Percentiles rank a stretch among this genome's conserved stretches.
Evolutionary conservation across 768 basidiomycete genomes (phyloP).

Genomic region (Lyophyllum atratum): DNA sequence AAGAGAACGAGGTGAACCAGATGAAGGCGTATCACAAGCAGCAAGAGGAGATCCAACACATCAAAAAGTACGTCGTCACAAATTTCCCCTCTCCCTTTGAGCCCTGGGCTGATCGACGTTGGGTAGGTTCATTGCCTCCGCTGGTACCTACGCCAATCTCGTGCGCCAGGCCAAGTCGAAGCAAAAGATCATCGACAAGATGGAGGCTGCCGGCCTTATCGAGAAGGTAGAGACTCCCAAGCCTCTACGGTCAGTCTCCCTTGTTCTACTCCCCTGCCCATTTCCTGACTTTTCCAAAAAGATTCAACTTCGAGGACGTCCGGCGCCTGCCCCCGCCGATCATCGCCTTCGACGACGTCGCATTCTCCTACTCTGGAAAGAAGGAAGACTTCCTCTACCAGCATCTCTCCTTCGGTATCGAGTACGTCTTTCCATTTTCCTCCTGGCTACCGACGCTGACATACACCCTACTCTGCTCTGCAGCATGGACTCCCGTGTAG

Average conservation of each 20-base stretch:
- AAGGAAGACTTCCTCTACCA: conserved; percentile 87
- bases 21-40: conserved; percentile 99
- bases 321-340: conserved; percentile 94
- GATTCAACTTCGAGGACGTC: conserved; percentile 96
- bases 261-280: neutral
- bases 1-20: conserved; percentile 98
- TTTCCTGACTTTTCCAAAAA: conserved; percentile 9
- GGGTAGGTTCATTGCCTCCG: conserved; percentile 93
- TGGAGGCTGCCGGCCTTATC: conserved; percentile 98
- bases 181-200: conserved; percentile 99
- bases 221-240: conserved; percentile 83
- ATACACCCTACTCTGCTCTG: neutral
- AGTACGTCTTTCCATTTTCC: conserved; percentile 46
- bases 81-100: neutral
- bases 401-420: conserved; percentile 94
- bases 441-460: neutral
- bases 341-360: conserved; percentile 93
- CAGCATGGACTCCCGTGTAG: conserved; percentile 94
- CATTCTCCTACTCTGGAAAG: conserved; percentile 94
- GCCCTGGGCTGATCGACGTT: conserved; percentile 1
- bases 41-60: conserved; percentile 97
- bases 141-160: conserved; percentile 98
- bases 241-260: conserved; percentile 50
- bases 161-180: conserved; percentile 99
- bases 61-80: conserved; percentile 79